phyloP scores from a whole-genome alignment of 768 basidiomycete genomes.

The Clitopilus passeckerianus region DNA sequence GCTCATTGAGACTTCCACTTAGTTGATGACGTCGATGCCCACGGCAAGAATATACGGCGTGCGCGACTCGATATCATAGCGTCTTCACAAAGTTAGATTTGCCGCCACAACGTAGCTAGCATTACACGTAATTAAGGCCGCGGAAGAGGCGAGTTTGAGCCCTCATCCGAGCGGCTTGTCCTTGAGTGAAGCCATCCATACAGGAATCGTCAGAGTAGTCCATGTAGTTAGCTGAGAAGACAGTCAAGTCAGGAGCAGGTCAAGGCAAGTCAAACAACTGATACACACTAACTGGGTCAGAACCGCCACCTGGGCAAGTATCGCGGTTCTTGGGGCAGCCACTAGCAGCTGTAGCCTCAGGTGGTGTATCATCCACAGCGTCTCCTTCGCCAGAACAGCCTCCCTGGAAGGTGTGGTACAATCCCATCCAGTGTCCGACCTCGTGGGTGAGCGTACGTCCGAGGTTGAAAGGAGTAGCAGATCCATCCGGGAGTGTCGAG shows the following conservation, averaged over 20 bases:
- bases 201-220: constrained; percentile 43
- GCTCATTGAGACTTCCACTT: no score
- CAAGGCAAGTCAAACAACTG: not conserved
- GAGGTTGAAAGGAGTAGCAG: constrained; percentile 34
- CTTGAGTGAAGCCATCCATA: constrained; percentile 39
- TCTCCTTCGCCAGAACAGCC: constrained; percentile 31
- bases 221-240: constrained; percentile 34
- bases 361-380: constrained; percentile 35
- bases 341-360: constrained; percentile 27
- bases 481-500: constrained; percentile 34
- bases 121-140: constrained; percentile 17
- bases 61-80: no score
- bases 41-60: no score
- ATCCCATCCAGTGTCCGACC: constrained; percentile 44
- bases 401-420: constrained; percentile 44
- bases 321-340: constrained; percentile 30
- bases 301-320: constrained; percentile 24
- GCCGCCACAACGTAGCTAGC: not conserved
- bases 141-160: constrained; percentile 30
- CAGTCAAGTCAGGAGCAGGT: not conserved
- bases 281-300: constrained; percentile 37
- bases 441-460: constrained; percentile 45
- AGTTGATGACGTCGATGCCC: no score
- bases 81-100: no score
- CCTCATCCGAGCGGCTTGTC: constrained; percentile 34